phyloP scores from a whole-genome alignment of 768 basidiomycete species.

The Tubosaeta sp. region DNA sequence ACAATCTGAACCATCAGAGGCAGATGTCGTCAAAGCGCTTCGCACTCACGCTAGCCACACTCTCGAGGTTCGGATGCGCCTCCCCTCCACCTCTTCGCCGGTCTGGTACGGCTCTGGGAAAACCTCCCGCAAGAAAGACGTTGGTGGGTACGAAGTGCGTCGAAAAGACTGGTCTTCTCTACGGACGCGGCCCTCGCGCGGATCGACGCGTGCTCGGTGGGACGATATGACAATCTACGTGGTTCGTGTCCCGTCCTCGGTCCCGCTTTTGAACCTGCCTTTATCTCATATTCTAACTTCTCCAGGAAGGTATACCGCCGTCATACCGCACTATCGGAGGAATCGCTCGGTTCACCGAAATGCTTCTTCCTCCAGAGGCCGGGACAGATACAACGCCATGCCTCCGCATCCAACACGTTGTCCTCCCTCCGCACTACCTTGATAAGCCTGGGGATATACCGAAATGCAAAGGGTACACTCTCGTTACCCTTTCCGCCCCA shows the following conservation, averaged over 20 bases:
- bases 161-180: slow-evolving; percentile 41
- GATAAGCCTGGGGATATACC: slow-evolving; percentile 53
- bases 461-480: slow-evolving; percentile 71
- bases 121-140: slow-evolving; percentile 28
- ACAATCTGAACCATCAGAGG: slow-evolving; percentile 34
- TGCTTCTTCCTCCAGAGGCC: slow-evolving; percentile 27
- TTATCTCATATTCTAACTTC: background rate
- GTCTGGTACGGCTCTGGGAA: slow-evolving; percentile 34
- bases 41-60: slow-evolving; percentile 42
- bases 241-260: slow-evolving; percentile 32
- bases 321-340: slow-evolving; percentile 48
- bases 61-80: slow-evolving; percentile 61
- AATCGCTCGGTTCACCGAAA: slow-evolving; percentile 43
- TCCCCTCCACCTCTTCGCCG: slow-evolving; percentile 33
- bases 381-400: background rate
- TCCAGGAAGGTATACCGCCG: slow-evolving; percentile 67
- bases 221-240: slow-evolving; percentile 61
- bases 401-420: slow-evolving; percentile 46
- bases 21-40: slow-evolving; percentile 52
- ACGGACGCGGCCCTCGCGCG: slow-evolving; percentile 18
- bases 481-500: slow-evolving; percentile 49
- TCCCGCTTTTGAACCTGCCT: background rate
- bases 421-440: slow-evolving; percentile 59
- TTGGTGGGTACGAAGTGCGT: slow-evolving; percentile 64
- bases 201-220: slow-evolving; percentile 49